A percentile compares a stretch with the other conserved stretches of the same genome.
phyloP scores from a whole-genome alignment of 495 filamentous ascomycete species.

The Tetracladium marchalianum region DNA sequence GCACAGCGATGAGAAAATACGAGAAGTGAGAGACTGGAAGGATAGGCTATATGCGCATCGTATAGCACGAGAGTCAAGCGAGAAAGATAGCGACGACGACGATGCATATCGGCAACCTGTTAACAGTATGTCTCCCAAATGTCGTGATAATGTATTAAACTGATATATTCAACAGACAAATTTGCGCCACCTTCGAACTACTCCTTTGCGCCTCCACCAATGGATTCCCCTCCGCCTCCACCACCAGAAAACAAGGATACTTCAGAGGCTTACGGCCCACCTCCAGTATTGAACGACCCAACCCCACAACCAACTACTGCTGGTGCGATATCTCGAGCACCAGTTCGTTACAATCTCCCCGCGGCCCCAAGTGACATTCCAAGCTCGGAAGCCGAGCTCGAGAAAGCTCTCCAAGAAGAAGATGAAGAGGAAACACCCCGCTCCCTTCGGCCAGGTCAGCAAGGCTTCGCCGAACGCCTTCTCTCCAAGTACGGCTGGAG shows the following conservation, averaged over 20 bases:
- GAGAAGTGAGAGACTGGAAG: constrained; percentile 82
- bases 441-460: constrained; percentile 65
- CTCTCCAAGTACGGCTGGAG: constrained; percentile 92
- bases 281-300: constrained; percentile 14
- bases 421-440: constrained; percentile 40
- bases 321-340: constrained; percentile 70
- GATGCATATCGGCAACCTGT: constrained; percentile 34
- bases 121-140: constrained; percentile 35
- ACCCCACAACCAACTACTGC: constrained; percentile 23
- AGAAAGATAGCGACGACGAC: constrained; percentile 48
- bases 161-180: constrained; percentile 38
- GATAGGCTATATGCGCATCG: constrained; percentile 71
- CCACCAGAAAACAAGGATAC: constrained; percentile 37
- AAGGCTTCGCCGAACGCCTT: constrained; percentile 74
- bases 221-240: constrained; percentile 26
- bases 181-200: constrained; percentile 60
- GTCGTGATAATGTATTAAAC: constrained; percentile 4
- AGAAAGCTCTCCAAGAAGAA: constrained; percentile 30
- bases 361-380: constrained; percentile 47
- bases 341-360: constrained; percentile 71
- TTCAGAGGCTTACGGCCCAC: constrained; percentile 16
- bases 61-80: constrained; percentile 30
- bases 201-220: constrained; percentile 67
- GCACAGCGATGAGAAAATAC: constrained; percentile 71
- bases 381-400: constrained; percentile 44